A percentile compares a stretch with the other conserved stretches of the same genome.
phyloP scores from a whole-genome alignment of 2,329 filamentous ascomycete genomes.

The Elsinoe australis region DNA sequence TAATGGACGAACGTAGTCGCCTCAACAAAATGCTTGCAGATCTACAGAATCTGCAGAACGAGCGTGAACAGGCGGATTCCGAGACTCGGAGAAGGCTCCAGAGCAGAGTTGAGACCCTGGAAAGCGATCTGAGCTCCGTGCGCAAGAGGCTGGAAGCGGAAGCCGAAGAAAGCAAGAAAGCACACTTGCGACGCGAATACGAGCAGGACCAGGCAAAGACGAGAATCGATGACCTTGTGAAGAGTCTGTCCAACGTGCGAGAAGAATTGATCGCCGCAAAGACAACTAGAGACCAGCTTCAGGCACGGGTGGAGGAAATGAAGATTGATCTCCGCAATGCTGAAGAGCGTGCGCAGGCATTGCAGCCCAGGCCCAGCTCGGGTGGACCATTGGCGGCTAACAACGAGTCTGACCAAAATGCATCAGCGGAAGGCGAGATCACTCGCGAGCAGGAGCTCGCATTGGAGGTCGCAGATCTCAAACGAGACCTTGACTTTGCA shows the following conservation, averaged over 20 bases:
- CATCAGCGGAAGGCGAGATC: constrained; percentile 38
- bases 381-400: constrained; percentile 10
- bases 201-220: constrained; percentile 83
- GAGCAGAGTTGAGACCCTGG: constrained; percentile 66
- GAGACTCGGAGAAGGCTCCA: constrained; percentile 77
- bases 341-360: constrained; percentile 73
- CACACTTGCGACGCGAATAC: constrained; percentile 76
- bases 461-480: constrained; percentile 76
- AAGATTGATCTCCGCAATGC: constrained; percentile 80
- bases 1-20: constrained; percentile 76
- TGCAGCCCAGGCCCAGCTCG: constrained; percentile 67
- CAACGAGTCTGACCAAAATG: constrained; percentile 35
- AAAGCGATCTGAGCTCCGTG: constrained; percentile 66
- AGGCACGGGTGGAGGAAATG: constrained; percentile 80
- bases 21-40: constrained; percentile 76
- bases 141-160: constrained; percentile 81
- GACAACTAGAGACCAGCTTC: constrained; percentile 81
- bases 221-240: constrained; percentile 83
- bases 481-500: constrained; percentile 75
- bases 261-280: constrained; percentile 82
- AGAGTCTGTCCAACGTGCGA: constrained; percentile 68
- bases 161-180: constrained; percentile 74
- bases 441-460: constrained; percentile 71
- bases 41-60: constrained; percentile 83
- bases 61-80: constrained; percentile 75